These are phyloP conservation scores for Coffea humblotiana DNA, from an alignment of 305 asterid species.

Conservation along the genomic window DNA sequence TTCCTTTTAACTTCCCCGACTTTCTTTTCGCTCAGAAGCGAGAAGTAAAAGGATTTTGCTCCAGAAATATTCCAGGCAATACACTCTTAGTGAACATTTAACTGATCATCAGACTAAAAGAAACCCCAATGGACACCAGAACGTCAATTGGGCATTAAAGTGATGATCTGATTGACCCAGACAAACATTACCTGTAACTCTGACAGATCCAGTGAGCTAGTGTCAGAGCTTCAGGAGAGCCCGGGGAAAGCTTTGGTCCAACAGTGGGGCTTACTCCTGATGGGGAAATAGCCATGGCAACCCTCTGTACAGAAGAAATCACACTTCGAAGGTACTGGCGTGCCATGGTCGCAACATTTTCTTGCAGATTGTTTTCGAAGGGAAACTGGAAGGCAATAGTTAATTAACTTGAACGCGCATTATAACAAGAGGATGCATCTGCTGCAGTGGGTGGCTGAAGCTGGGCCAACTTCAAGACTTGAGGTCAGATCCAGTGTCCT, in stretches of 20 bases:
- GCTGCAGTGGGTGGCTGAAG: constrained; percentile 34
- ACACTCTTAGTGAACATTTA: background rate
- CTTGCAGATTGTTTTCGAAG: constrained; percentile 72
- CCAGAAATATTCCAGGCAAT: background rate
- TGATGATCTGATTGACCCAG: background rate
- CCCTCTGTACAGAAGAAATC: constrained; percentile 81
- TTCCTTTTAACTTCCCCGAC: background rate
- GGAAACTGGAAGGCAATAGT: constrained; percentile 93
- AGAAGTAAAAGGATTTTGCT: background rate
- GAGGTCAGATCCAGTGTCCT: constrained; percentile 79
- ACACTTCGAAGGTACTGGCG: constrained; percentile 84
- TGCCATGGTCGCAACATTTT: constrained; percentile 80
- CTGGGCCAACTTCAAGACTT: constrained; percentile 68
- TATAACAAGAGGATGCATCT: constrained; percentile 37
- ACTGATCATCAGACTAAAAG: background rate
- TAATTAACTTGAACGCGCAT: constrained; percentile 63
- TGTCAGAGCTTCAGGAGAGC: constrained; percentile 84
- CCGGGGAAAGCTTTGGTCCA: constrained; percentile 60
- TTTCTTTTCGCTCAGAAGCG: background rate
- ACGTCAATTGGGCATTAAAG: background rate
- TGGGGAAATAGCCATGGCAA: constrained; percentile 83
- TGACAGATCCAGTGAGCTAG: constrained; percentile 89
- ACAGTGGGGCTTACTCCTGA: constrained; percentile 52
- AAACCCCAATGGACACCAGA: background rate
- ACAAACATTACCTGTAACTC: constrained; percentile 60